Base-by-base conservation (phyloP, 257 asterid species). In the Solanum phureja region DNA sequence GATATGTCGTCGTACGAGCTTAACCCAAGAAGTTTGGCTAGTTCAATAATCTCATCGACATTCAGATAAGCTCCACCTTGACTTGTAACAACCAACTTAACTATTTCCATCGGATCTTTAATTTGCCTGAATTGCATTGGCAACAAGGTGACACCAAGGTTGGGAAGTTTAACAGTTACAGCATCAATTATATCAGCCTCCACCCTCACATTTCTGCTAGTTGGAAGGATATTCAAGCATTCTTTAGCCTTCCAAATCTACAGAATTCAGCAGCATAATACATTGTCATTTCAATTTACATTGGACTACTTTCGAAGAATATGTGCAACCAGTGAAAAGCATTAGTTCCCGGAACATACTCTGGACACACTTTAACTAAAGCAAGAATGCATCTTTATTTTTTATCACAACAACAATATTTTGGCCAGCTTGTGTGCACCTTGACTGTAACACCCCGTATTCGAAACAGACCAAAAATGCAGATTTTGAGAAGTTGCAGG, bases 161-260 rank as follows among this genome's bases (percentile, higher is more conserved):
- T 94, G 73, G 99, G 99, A 91, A 97, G 99, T 89, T 93, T 97
- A 88, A 93, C 92, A n/a, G 99, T 94, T 89, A 97, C 91, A 88
- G 98, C 99, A 87, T 96, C 96, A 84, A 96, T 92, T 71, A 94
- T 89, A 90, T 97, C 99, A 90, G 96, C 95, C 90, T 97, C 99
- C 81, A 90, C 94, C 93, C 95, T 92, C 91, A 94, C 94, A 90
- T 87, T 94, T 93, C 99, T 94, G 93, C 97, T 94, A 92, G 92
- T 92, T 73, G 98, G 98, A 88, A 96, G 92, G 87, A 97, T 95
- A 92, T 90, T 94, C 88, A 97, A 92, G 90, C 99, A 97, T 89
- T 97, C 99, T 95, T 95, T 97, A 74, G 99, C 99, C 95, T 96
- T 97, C 99, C 99, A 97, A 87, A 97, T 93, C 99, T 97, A 58